These are phyloP conservation scores for Candida silvatica DNA, from an alignment of 805 yeast genomes.

Conservation along the genomic window DNA sequence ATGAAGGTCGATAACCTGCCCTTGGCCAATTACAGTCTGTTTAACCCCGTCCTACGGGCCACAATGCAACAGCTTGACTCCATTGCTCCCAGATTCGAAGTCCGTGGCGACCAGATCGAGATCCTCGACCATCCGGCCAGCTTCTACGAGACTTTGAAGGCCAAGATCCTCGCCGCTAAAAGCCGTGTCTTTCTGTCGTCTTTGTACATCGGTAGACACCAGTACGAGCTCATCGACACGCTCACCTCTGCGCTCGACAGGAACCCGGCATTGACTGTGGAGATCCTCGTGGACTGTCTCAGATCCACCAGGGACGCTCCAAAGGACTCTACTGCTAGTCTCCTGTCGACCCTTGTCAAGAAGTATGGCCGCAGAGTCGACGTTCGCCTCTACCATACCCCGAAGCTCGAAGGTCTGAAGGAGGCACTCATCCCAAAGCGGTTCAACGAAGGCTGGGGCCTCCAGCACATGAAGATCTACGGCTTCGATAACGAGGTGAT, in stretches of 20 bases:
- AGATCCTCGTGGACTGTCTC: slow-evolving; percentile 75
- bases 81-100: slow-evolving; percentile 59
- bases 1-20: slow-evolving; percentile 18
- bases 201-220: slow-evolving; percentile 77
- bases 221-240: slow-evolving; percentile 63
- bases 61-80: slow-evolving; percentile 43
- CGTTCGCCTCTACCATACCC: slow-evolving; percentile 83
- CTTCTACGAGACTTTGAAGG: slow-evolving; percentile 62
- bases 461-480: slow-evolving; percentile 95
- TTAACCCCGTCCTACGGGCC: slow-evolving; percentile 20
- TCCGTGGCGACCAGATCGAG: slow-evolving; percentile 47
- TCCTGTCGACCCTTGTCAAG: slow-evolving; percentile 57
- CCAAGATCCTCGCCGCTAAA: slow-evolving; percentile 55
- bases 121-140: slow-evolving; percentile 57
- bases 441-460: slow-evolving; percentile 84
- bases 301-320: slow-evolving; percentile 95
- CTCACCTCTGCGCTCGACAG: slow-evolving; percentile 48
- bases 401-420: slow-evolving; percentile 63
- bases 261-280: slow-evolving; percentile 58
- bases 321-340: slow-evolving; percentile 61
- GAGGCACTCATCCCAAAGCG: slow-evolving; percentile 67
- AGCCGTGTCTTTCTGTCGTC: slow-evolving; percentile 72
- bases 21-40: slow-evolving; percentile 16
- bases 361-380: slow-evolving; percentile 60
- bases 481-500: slow-evolving; percentile 90